Conservation (phyloP, 2,329 filamentous ascomycete genomes). For the Penicillium italicum region DNA sequence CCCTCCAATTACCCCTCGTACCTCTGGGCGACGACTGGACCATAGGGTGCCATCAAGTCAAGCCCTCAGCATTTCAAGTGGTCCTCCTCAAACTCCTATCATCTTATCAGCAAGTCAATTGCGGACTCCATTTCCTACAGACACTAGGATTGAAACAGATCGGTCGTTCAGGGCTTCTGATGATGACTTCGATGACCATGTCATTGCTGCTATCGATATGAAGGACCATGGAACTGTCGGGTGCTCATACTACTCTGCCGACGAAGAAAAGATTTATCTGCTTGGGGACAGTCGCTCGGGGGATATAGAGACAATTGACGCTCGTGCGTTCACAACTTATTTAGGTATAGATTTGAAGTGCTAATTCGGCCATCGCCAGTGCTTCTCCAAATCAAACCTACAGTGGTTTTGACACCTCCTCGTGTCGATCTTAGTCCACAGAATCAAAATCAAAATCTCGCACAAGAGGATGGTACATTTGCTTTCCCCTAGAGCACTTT, state of each 20-base stretch:
- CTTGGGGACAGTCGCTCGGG: constrained; percentile 72
- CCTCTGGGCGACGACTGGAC: constrained; percentile 4
- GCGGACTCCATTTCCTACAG: constrained; percentile 7
- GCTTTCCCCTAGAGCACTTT: not conserved
- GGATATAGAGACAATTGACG: constrained; percentile 66
- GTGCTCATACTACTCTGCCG: constrained; percentile 75
- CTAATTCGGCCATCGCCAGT: constrained; percentile 43
- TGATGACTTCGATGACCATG: constrained; percentile 57
- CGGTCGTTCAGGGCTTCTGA: constrained; percentile 36
- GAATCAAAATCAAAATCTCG: constrained; percentile 43
- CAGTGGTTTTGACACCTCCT: constrained; percentile 56
- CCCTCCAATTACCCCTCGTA: constrained; percentile 14
- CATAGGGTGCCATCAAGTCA: constrained; percentile 5
- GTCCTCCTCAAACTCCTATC: constrained; percentile 3
- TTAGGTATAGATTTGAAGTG: not conserved
- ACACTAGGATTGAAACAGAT: constrained; percentile 21
- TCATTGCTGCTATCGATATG: constrained; percentile 78
- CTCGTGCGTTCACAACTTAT: constrained; percentile 33
- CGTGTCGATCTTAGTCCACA: constrained; percentile 49
- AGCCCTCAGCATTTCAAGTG: not conserved
- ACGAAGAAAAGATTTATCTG: constrained; percentile 67
- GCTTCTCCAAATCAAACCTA: constrained; percentile 60
- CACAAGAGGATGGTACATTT: constrained; percentile 38
- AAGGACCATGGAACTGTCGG: constrained; percentile 68
- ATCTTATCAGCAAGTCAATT: constrained; percentile 8